Evolutionary conservation across 768 basidiomycete species (phyloP), one percentile per base, ranked within the genome.

Genomic region (Pleurotus ostreatus): DNA sequence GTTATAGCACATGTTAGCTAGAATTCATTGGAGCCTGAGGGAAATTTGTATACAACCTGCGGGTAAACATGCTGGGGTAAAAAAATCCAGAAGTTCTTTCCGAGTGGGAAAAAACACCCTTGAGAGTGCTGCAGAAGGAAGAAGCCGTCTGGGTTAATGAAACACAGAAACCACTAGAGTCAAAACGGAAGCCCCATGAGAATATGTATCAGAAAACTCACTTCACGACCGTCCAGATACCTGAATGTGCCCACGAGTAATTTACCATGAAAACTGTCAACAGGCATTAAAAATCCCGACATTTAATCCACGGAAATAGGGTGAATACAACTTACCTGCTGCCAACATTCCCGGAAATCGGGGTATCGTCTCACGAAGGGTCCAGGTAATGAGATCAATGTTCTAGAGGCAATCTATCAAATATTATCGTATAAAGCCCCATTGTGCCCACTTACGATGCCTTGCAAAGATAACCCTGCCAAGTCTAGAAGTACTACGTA

Each of bases 311-410:
- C 37, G 51, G 51, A 53, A 40, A 37, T 46, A 46, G 30, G 23
- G 34, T 13, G 23, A 39, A 44, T 46, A 49, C 22, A 41, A 37
- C 12, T n/a, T 66, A 85, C 88, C 85, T 66, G 85, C 87, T 37
- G 82, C 87, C 26, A 91, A 71, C 82, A 91, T 81, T 54, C 88
- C 89, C 51, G 89, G 86, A 71, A 83, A 90, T 51, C 80, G 78
- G 38, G 88, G 87, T 43, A 85, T 74, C 26, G 86, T 74, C 61
- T 91, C 86, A 58, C 79, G 79, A 57, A 85, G 63, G 46, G 79
- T 78, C 85, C 85, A 91, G 16, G 78, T 74, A 44, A 86, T 72
- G 5, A 88, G 68, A 60, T 89, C 84, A 39, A 84, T 63, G 62
- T 78, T 80, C 84, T 89, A 41, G 9, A 55, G 52, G 39, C 45